phyloP scores from a whole-genome alignment of 208 protist species.

The Wallacemonas collosoma region DNA sequence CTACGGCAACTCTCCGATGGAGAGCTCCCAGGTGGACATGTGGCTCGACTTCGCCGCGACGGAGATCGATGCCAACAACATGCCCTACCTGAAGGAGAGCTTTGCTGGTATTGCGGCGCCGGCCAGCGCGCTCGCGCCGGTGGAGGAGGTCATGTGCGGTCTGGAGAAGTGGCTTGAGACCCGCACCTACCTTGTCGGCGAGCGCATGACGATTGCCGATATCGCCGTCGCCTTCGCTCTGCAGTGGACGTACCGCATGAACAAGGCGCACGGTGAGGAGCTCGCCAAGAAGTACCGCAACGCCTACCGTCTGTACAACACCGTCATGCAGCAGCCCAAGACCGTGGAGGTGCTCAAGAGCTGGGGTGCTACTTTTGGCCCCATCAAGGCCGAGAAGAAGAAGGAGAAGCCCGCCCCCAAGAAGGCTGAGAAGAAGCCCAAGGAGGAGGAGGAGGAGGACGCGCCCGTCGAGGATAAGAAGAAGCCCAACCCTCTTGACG shows the following conservation, averaged over 20 bases:
- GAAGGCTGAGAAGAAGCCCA: slow-evolving; percentile 32
- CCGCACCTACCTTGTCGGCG: slow-evolving; percentile 84
- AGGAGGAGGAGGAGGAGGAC: slow-evolving; percentile 45
- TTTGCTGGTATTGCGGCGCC: slow-evolving; percentile 28
- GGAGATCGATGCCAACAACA: slow-evolving; percentile 53
- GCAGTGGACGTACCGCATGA: slow-evolving; percentile 57
- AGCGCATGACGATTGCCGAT: slow-evolving; percentile 85
- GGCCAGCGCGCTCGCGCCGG: slow-evolving; percentile 26
- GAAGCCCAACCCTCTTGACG: slow-evolving; percentile 73
- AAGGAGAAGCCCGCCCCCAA: slow-evolving; percentile 31
- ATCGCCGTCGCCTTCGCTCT: slow-evolving; percentile 71
- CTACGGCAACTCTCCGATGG: slow-evolving; percentile 70
- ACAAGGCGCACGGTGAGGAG: slow-evolving; percentile 39
- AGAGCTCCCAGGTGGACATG: slow-evolving; percentile 81
- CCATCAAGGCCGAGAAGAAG: slow-evolving; percentile 31
- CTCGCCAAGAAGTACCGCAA: slow-evolving; percentile 66
- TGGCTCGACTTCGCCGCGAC: slow-evolving; percentile 84
- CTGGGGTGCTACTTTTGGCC: slow-evolving; percentile 45
- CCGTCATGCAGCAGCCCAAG: slow-evolving; percentile 77
- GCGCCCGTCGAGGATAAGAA: slow-evolving; percentile 55
- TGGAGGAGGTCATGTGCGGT: slow-evolving; percentile 55
- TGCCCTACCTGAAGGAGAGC: slow-evolving; percentile 33
- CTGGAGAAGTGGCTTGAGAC: slow-evolving; percentile 79
- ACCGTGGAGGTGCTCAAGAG: slow-evolving; percentile 58
- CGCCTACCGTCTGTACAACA: slow-evolving; percentile 75